phyloP scores from a whole-genome alignment of 2,329 filamentous ascomycete genomes.

The Neophaeococcomyces mojaviensis region DNA sequence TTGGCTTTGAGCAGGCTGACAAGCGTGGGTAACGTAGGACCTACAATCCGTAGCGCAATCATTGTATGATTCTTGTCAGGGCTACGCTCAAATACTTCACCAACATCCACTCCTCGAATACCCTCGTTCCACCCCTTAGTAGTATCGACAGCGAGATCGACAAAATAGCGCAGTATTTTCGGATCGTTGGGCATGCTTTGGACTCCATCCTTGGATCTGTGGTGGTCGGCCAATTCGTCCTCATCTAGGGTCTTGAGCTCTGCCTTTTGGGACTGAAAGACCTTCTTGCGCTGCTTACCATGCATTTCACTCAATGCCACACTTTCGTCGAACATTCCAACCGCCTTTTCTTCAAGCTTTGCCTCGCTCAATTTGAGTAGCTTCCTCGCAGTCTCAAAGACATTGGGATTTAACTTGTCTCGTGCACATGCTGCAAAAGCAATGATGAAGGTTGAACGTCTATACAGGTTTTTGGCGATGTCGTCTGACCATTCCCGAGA shows the following conservation, averaged over 20 bases:
- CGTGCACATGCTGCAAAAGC: conserved; percentile 67
- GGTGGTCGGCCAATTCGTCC: neutral
- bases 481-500: conserved; percentile 39
- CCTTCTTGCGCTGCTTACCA: conserved; percentile 1
- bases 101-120: conserved; percentile 15
- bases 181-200: conserved; percentile 16
- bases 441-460: conserved; percentile 55
- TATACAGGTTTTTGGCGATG: conserved; percentile 34
- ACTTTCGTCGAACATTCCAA: conserved; percentile 5
- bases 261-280: neutral
- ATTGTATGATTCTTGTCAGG: conserved; percentile 19
- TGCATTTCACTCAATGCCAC: conserved; percentile 18
- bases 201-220: conserved; percentile 2
- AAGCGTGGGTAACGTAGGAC: conserved; percentile 12
- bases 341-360: conserved; percentile 10
- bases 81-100: conserved; percentile 20
- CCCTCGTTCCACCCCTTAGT: conserved; percentile 17
- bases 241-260: conserved; percentile 3
- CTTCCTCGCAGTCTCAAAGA: conserved; percentile 56
- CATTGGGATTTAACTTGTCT: conserved; percentile 68
- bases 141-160: conserved; percentile 20
- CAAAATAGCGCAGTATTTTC: conserved; percentile 19
- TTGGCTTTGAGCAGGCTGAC: conserved; percentile 16
- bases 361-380: conserved; percentile 58
- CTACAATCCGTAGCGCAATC: conserved; percentile 15